Evolutionary conservation across 495 filamentous ascomycete genomes (phyloP), one percentile per base, ranked within the genome.

Genomic region (Daldinia decipiens): DNA sequence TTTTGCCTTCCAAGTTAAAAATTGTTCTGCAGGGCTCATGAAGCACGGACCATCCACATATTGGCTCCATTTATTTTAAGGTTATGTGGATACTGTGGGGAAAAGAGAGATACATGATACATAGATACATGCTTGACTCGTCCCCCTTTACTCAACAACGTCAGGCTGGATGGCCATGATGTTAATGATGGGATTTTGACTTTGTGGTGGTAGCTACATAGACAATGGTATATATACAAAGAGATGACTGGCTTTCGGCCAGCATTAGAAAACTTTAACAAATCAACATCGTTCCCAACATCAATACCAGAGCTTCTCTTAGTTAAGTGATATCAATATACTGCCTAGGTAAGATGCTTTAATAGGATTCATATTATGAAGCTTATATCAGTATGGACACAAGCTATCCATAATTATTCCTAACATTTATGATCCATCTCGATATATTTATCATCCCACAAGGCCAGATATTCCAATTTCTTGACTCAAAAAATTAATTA

Each of bases 11-110:
- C 24, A 15, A 24, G 50, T 24, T 52, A 7, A 15, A 56, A 29
- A 17, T 53, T 31, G 12, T 53, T 24, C 50, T 53, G 24, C 50
- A 53, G 27, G 50, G 50, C 21, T 53, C 5, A 13, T 3, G 8
- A 31, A 29, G 50, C 50, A 53, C 50, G 26, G 24, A 4, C 50
- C 21, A 13, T 6, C 50, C 4, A 13, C 15, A 17, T 31, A 0
- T 12, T n/a, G 0, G 27, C 3, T 29, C 34, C 40, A 54, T 36
- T 32, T 26, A 26, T 34, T 61, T 55, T 68, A 56, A 58, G 31
- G 39, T 62, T 39, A 24, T 62, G 32, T 62, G 58, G 65, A 12
- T 24, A 45, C 3, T 47, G 43, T 24, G 43, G 43, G 19, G 43
- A 12, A 3, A 24, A 13, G 19, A 13, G 19, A 21, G 4, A 11